phyloP scores from a whole-genome alignment of 2,329 filamentous ascomycete species.

The Chaetomiaceae sp. region DNA sequence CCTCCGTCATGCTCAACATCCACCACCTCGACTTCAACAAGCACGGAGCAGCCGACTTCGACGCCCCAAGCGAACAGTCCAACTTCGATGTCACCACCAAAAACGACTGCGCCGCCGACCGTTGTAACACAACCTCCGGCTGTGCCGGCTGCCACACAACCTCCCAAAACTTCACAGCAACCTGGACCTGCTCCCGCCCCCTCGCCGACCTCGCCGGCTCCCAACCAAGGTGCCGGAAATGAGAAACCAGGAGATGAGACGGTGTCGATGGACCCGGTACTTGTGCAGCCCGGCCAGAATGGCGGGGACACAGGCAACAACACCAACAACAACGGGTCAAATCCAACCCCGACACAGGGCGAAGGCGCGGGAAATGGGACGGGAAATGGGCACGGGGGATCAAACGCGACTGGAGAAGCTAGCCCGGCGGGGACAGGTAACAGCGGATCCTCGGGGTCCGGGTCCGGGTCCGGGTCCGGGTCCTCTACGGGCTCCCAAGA shows the following conservation, averaged over 20 bases:
- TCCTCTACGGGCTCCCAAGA: no score
- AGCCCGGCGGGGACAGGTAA: no score
- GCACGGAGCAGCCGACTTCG: neutral
- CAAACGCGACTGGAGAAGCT: neutral
- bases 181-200: neutral
- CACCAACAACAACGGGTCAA: neutral
- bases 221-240: no score
- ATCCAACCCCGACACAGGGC: neutral
- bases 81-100: neutral
- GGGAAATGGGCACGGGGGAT: neutral
- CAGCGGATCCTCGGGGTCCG: neutral
- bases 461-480: neutral
- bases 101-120: neutral
- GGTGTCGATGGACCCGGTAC: neutral
- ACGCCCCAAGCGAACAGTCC: neutral
- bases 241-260: neutral
- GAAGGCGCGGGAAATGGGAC: neutral
- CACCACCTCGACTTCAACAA: neutral
- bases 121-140: neutral
- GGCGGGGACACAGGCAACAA: neutral
- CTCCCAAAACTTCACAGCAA: neutral
- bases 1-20: neutral
- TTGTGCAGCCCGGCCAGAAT: neutral
- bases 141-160: constrained; percentile 1
- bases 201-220: neutral